Evolutionary conservation across 345 rosid genomes (phyloP), one percentile per base, ranked within the genome.

Genomic region (Pugionium cornutum): DNA sequence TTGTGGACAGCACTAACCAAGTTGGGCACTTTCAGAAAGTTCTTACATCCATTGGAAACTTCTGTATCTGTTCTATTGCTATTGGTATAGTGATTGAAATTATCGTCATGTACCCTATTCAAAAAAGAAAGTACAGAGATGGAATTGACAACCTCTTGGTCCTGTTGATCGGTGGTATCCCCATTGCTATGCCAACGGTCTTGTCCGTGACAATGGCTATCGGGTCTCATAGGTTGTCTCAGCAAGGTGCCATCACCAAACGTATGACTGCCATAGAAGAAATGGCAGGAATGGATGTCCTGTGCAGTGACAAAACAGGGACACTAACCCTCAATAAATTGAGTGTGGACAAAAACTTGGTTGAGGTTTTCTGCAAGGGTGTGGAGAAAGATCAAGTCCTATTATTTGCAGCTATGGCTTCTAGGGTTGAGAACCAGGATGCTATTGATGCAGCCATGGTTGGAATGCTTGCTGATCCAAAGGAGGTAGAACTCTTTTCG

Each of bases 121-220:
- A 80, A 58, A 57, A 25, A 29, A 57, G 89, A 61, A 25, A 9
- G 26, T 87, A 84, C 68, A 86, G 98, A 43, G 83, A 68, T 44
- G 92, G 87, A 34, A 80, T 92, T 11, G 96, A 92, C 68, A 92
- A 89, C 47, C 85, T 92, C 66, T 82, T 87, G 3, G 96, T 89
- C 69, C 78, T 92, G 62, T 89, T 92, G 61, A 92, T 87, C 34
- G 98, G 98, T 72, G 98, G 96, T 72, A 92, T 92, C 78, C 98
- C 98, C 39, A 92, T 92, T 64, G 98, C 98, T 64, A 89, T 92
- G 96, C 96, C 96, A 7, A 92, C 98, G 1, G 98, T 92, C 70
- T 92, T 92, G 80, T 92, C 98, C 33, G 83, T 69, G 43, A 64
- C 75, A 52, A 75, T 75, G 79, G 79, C 79, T 70, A 75, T 75